These are phyloP conservation scores for Candida anglica DNA, from an alignment of 805 yeast genomes.

Conservation along the genomic window DNA sequence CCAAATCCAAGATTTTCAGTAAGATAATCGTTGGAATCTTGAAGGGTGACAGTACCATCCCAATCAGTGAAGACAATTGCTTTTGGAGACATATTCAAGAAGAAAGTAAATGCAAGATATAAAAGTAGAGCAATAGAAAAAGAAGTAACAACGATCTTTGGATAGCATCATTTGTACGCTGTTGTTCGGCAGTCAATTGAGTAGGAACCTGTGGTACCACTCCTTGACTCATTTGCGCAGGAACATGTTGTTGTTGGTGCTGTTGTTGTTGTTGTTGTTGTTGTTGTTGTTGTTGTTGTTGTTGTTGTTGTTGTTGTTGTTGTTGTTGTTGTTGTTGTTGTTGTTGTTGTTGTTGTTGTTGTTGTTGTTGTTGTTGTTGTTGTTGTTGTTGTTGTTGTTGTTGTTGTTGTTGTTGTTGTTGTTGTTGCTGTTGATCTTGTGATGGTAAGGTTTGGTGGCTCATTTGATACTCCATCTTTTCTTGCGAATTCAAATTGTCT, in stretches of 20 bases:
- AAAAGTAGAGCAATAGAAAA: no score
- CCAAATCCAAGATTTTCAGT: slow-evolving; percentile 93
- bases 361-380: slow-evolving; percentile 11
- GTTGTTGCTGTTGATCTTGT: slow-evolving; percentile 5
- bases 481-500: slow-evolving; percentile 12
- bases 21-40: slow-evolving; percentile 89
- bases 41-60: slow-evolving; percentile 96
- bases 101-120: not conserved
- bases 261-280: slow-evolving; percentile 5
- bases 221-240: slow-evolving; percentile 3
- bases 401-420: slow-evolving; percentile 5
- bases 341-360: no score
- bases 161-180: slow-evolving; percentile 24
- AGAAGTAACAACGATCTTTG: slow-evolving; percentile 30
- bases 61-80: slow-evolving; percentile 95
- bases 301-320: slow-evolving; percentile 7
- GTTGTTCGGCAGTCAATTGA: slow-evolving; percentile 6
- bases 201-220: not conserved
- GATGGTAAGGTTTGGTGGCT: slow-evolving; percentile 5
- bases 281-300: slow-evolving; percentile 8
- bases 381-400: slow-evolving; percentile 5
- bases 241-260: slow-evolving; percentile 10
- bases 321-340: slow-evolving; percentile 5
- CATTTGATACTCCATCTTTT: slow-evolving; percentile 9
- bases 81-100: slow-evolving; percentile 16